Conservation (phyloP, 768 basidiomycete species). For the Pulveroboletus sp. region DNA sequence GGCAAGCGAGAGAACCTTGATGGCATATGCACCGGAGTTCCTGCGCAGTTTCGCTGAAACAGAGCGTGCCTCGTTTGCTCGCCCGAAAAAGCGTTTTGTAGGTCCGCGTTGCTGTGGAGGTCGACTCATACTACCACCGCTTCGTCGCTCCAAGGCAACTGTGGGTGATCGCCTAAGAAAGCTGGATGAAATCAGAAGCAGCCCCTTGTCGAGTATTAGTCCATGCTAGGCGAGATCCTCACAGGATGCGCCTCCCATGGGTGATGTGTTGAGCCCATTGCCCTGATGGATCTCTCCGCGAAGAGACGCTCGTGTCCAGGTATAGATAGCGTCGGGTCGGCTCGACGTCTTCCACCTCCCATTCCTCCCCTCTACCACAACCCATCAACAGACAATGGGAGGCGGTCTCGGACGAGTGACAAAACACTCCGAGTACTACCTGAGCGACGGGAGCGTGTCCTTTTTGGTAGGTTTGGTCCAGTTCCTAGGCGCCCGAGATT, state of each 20-base stretch:
- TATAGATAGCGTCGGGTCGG: conserved; percentile 17
- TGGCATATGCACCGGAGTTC: neutral
- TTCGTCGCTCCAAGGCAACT: neutral
- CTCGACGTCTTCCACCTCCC: neutral
- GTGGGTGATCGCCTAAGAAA: conserved; percentile 4
- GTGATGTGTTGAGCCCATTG: too few species aligned
- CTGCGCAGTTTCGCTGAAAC: conserved; percentile 6
- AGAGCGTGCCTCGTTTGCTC: neutral
- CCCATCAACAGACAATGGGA: neutral
- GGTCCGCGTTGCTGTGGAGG: conserved; percentile 19
- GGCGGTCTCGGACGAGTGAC: conserved; percentile 9
- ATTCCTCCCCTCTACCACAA: neutral
- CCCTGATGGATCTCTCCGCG: conserved; percentile 14
- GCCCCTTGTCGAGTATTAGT: neutral
- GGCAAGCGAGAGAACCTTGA: neutral
- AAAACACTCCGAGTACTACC: conserved; percentile 5
- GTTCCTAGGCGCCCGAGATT: neutral
- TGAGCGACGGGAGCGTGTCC: conserved; percentile 9
- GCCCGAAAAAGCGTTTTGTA: conserved; percentile 11
- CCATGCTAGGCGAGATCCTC: conserved; percentile 5
- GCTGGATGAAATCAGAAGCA: neutral
- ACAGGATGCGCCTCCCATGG: conserved; percentile 1
- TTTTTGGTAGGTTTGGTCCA: conserved; percentile 15
- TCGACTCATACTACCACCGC: conserved; percentile 3
- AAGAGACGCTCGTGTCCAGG: conserved; percentile 12